Percentiles rank a stretch among this genome's conserved stretches.
Conservation (phyloP, 2,329 filamentous ascomycete species). For the Blumeria hordei region DNA sequence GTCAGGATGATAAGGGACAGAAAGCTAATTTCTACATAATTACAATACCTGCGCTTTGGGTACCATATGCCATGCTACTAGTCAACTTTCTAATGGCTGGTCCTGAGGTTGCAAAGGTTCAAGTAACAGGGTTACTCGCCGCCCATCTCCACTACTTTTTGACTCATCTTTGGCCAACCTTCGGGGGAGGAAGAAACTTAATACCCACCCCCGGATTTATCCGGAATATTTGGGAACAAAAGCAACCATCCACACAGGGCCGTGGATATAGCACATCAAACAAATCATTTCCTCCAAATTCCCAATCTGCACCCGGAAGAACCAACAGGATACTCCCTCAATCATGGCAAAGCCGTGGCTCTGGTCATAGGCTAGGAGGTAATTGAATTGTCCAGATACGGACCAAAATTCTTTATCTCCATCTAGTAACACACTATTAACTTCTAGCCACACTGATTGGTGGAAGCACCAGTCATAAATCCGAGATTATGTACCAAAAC, state of each 20-base stretch:
- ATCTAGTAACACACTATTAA: too few species aligned
- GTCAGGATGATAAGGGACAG: slow-evolving; percentile 60
- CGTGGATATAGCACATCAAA: slow-evolving; percentile 40
- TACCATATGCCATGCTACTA: slow-evolving; percentile 59
- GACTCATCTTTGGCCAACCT: slow-evolving; percentile 66
- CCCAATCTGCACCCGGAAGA: slow-evolving; percentile 20
- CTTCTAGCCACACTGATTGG: too few species aligned
- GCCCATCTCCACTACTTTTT: slow-evolving; percentile 84
- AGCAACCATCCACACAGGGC: slow-evolving; percentile 19
- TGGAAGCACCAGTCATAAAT: too few species aligned
- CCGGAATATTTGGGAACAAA: slow-evolving; percentile 35
- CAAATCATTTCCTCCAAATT: slow-evolving; percentile 15
- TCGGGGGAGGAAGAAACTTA: slow-evolving; percentile 59
- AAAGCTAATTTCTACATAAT: slow-evolving; percentile 63
- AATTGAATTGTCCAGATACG: slow-evolving; percentile 1
- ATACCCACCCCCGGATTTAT: slow-evolving; percentile 53
- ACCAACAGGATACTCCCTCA: slow-evolving; percentile 30
- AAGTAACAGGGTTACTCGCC: slow-evolving; percentile 58
- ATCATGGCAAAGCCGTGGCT: slow-evolving; percentile 37
- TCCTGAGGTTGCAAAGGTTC: slow-evolving; percentile 28
- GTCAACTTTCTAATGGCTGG: slow-evolving; percentile 47
- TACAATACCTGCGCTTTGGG: slow-evolving; percentile 55
- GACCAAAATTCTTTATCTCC: background rate
- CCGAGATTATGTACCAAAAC: too few species aligned
- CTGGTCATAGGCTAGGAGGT: slow-evolving; percentile 35